These are phyloP conservation scores for Vitis hybrid DNA, from an alignment of 177 flowering plant species.

Conservation along the genomic window DNA sequence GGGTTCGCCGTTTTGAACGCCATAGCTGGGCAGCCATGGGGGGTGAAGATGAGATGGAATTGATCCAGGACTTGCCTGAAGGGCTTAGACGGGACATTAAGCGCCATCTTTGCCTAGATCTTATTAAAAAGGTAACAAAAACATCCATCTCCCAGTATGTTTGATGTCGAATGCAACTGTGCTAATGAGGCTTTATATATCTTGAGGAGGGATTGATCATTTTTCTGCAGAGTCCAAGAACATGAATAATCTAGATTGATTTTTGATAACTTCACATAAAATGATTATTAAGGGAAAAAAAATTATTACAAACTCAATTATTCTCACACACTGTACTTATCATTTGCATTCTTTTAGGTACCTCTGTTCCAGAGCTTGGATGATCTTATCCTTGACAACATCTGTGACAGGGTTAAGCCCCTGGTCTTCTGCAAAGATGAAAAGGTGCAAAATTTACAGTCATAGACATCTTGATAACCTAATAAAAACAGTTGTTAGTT, in stretches of 20 bases:
- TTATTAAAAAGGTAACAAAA: constrained; percentile 69
- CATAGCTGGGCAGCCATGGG: constrained; percentile 83
- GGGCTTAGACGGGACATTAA: constrained; percentile 93
- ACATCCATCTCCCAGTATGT: background rate
- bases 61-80: constrained; percentile 84
- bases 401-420: constrained; percentile 85
- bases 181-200: background rate
- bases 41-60: constrained; percentile 87
- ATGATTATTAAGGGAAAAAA: no score
- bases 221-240: background rate
- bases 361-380: constrained; percentile 85
- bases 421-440: constrained; percentile 81
- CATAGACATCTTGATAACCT: no score
- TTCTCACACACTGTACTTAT: background rate
- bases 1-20: constrained; percentile 85
- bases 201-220: background rate
- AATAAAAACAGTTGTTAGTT: background rate
- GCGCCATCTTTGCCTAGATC: constrained; percentile 78
- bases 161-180: no score
- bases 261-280: no score
- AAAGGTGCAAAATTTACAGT: constrained; percentile 46
- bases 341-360: constrained; percentile 40
- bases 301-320: no score
- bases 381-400: constrained; percentile 89
- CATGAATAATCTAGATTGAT: no score